Base-by-base conservation (phyloP, 352 stramenopile genomes). In the Phytophthora rubi region DNA sequence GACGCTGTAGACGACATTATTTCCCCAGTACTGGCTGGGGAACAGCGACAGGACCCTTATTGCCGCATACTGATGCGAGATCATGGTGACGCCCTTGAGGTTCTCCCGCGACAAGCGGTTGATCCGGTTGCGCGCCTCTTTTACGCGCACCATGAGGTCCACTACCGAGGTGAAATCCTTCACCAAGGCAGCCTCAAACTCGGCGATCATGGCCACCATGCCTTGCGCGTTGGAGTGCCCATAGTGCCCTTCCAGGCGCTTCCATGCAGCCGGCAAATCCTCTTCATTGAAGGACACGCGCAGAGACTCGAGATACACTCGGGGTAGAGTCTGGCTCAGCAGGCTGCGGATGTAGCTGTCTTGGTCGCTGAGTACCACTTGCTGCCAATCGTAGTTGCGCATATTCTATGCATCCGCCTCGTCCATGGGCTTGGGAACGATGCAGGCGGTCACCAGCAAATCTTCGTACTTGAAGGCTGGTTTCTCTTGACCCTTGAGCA, bases 1-100 rank as follows among this genome's bases (percentile, higher is more conserved):
- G 0, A 16, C 42, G 26, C 23, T 39, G n/a, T 60, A 71, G 1
- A 28, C 21, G 16, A 66, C 37, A 4, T 30, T 4, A 2, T 15
- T 44, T 3, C 56, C 64, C 64, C 49, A 66, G 16, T 61, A 39
- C 42, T 66, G 37, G 15, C 13, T 33, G 1, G 64, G 49, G 42
- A 49, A 49, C 15, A 23, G 16, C 16, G 16, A n/a, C 15, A 49
- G 16, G 12, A 21, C 15, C 42, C 23, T 49, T 3, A 49, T 49
- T 15, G 42, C n/a, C 42, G 42, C 42, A 23, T 23, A 23, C 42
- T 49, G 42, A 23, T 49, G 23, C 8, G 15, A 16, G 15, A 49
- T 49, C 42, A 49, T 49, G 7, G 42, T 49, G 12, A 49, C 42
- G 3, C 42, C 42, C 13, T 49, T 21, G 1, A 23, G 4, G 7